These are phyloP conservation scores for Schizophyllum amplum DNA, from an alignment of 1,284 basidiomycete species.

Conservation along the genomic window DNA sequence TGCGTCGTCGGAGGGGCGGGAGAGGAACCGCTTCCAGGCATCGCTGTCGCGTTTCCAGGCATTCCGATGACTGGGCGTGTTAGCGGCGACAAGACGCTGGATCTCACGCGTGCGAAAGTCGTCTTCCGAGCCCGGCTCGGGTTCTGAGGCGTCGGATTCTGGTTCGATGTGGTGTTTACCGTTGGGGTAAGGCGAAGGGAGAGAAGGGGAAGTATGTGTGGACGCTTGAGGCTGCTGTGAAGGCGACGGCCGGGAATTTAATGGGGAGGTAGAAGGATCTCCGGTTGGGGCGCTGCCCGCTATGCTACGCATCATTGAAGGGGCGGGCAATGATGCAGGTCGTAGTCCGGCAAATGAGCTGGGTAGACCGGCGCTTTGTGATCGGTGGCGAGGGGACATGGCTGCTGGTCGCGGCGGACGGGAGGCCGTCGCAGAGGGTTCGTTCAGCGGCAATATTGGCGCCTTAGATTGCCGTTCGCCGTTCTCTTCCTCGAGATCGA, in stretches of 20 bases:
- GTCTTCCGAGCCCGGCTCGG: conserved; percentile 14
- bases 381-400: conserved; percentile 19
- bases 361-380: conserved; percentile 34
- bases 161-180: background rate
- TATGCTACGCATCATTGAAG: conserved; percentile 31
- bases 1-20: conserved; percentile 29
- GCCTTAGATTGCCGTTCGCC: conserved; percentile 23
- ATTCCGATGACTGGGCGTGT: conserved; percentile 60
- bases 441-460: conserved; percentile 36
- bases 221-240: background rate
- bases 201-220: background rate
- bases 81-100: conserved; percentile 53
- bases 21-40: conserved; percentile 56
- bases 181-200: background rate
- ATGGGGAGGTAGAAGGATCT: background rate
- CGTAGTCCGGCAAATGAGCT: conserved; percentile 53
- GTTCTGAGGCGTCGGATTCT: background rate
- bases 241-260: background rate
- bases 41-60: conserved; percentile 59
- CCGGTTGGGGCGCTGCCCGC: conserved; percentile 3
- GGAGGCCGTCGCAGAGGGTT: conserved; percentile 25
- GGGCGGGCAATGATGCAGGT: conserved; percentile 56
- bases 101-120: conserved; percentile 49
- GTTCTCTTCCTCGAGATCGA: conserved; percentile 51
- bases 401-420: conserved; percentile 25